Percentiles rank a stretch among this genome's conserved stretches.
phyloP scores from a whole-genome alignment of 2,329 filamentous ascomycete species.

The Colletotrichum australisinense region DNA sequence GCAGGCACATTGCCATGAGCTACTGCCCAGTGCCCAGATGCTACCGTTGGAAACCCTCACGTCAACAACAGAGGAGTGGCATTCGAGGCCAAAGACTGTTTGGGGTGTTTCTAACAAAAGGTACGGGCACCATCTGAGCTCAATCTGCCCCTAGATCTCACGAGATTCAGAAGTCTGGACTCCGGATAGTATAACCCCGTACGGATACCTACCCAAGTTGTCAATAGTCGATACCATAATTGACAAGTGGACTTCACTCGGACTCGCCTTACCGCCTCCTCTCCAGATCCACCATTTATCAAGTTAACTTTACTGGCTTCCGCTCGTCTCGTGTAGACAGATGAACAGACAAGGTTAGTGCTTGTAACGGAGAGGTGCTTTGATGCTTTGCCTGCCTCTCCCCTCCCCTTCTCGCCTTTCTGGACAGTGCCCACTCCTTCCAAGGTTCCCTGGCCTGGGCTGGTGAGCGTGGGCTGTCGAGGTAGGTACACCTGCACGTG shows the following conservation, averaged over 20 bases:
- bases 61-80: not conserved
- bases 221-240: not conserved
- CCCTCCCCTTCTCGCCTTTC: not conserved
- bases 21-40: too few relatives aligned
- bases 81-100: not conserved
- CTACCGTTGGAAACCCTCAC: not conserved
- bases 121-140: not conserved
- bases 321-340: conserved; percentile 26
- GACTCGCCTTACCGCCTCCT: not conserved
- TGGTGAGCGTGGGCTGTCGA: not conserved
- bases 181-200: not conserved
- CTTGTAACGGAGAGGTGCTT: conserved; percentile 1
- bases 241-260: not conserved
- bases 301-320: conserved; percentile 6
- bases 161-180: not conserved
- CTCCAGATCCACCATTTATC: conserved; percentile 6
- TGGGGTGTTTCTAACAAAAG: too few relatives aligned
- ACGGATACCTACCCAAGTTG: not conserved
- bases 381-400: not conserved
- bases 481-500: conserved; percentile 15
- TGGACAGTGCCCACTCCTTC: not conserved
- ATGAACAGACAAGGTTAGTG: conserved; percentile 5
- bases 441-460: not conserved
- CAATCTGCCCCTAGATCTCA: not conserved
- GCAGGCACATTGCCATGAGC: too few relatives aligned